A percentile compares a stretch with the other conserved stretches of the same genome.
Conservation (phyloP, 2,329 filamentous ascomycete genomes). For the Fusarium sulawesiense region DNA sequence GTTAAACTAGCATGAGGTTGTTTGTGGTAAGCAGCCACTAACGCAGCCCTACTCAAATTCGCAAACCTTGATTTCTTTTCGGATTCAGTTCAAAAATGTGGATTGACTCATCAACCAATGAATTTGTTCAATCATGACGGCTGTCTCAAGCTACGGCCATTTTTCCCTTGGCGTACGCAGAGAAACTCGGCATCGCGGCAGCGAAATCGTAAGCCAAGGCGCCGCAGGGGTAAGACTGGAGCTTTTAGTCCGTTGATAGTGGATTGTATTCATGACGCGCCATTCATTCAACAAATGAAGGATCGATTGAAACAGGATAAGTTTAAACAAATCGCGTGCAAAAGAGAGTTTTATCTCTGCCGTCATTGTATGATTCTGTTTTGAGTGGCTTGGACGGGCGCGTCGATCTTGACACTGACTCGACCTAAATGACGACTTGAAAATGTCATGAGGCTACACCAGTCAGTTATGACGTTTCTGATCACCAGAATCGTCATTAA, state of each 20-base stretch:
- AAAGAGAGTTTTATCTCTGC: neutral
- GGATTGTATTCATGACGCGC: neutral
- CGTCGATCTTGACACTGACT: neutral
- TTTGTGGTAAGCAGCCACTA: neutral
- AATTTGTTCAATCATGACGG: fast-evolving
- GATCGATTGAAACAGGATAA: neutral
- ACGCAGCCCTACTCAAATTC: neutral
- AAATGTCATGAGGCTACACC: neutral
- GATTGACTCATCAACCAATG: neutral
- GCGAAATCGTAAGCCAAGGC: neutral
- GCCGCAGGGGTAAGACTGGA: neutral
- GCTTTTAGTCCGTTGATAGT: neutral
- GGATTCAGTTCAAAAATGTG: neutral
- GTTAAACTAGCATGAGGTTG: neutral
- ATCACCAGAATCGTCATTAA: neutral
- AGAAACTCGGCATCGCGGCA: neutral
- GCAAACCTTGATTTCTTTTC: neutral
- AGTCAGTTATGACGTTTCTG: neutral
- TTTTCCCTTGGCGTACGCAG: neutral
- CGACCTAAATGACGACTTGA: neutral
- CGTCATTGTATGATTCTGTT: neutral
- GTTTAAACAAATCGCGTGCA: neutral
- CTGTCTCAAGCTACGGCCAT: neutral
- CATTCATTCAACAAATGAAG: neutral
- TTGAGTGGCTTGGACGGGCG: neutral